phyloP scores from a whole-genome alignment of 768 basidiomycete genomes.

The Lentinula edodes region DNA sequence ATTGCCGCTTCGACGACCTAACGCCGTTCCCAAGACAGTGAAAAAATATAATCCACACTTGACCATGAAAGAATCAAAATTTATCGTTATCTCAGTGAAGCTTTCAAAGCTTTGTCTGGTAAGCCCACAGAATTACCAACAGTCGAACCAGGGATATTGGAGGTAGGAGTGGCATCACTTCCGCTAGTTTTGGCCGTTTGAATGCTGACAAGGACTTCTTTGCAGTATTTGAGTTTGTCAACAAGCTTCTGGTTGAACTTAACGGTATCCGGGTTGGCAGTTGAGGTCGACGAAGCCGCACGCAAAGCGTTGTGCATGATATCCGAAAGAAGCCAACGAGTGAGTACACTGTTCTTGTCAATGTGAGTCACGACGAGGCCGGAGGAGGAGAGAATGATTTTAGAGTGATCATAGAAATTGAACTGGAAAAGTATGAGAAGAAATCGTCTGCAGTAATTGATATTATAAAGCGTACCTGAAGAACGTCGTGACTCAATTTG shows the following conservation, averaged over 20 bases:
- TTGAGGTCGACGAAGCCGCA: conserved; percentile 15
- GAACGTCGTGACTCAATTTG: conserved; percentile 88
- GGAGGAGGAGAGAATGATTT: conserved; percentile 80
- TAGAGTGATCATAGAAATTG: conserved; percentile 98
- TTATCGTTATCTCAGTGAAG: conserved; percentile 3
- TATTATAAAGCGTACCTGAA: conserved; percentile 74
- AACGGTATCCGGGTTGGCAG: conserved; percentile 44
- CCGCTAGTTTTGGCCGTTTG: conserved; percentile 40
- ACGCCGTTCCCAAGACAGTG: background rate
- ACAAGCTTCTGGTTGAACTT: conserved; percentile 62
- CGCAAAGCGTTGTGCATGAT: conserved; percentile 55
- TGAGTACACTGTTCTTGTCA: conserved; percentile 80
- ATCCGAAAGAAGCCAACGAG: conserved; percentile 65
- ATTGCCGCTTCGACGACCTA: conserved; percentile 1
- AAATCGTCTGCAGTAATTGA: conserved; percentile 5
- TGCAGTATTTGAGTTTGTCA: conserved; percentile 82
- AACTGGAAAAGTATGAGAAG: conserved; percentile 49
- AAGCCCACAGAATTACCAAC: background rate
- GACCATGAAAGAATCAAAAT: background rate
- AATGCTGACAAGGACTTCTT: conserved; percentile 75
- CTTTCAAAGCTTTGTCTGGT: background rate
- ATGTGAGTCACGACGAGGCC: conserved; percentile 84
- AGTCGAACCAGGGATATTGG: background rate
- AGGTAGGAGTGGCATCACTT: background rate
- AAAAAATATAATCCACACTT: background rate